Evolutionary conservation across 257 asterid species (phyloP).

Genomic region (Solanum neorickii): DNA sequence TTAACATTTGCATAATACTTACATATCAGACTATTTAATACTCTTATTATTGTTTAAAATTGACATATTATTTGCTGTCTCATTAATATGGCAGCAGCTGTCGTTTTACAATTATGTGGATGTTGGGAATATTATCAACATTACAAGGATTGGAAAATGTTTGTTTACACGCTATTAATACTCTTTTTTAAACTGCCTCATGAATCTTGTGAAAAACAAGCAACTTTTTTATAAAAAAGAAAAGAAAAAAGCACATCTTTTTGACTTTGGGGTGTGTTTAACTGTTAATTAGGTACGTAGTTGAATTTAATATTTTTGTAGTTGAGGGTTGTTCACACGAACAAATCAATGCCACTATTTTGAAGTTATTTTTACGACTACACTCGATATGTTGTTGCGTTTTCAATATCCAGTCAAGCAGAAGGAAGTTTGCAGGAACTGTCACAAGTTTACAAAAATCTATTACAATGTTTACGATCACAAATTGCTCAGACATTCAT

Average conservation of each 20-base stretch:
- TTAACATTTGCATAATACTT: not conserved
- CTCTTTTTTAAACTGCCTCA: not conserved
- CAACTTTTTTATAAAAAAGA: not conserved
- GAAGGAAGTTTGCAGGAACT: not conserved
- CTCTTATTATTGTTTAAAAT: not conserved
- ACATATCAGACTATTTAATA: too few species aligned
- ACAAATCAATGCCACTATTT: not conserved
- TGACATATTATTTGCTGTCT: not conserved
- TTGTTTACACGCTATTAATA: not conserved
- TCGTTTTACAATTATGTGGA: not conserved
- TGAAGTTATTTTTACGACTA: not conserved
- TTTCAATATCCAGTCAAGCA: not conserved
- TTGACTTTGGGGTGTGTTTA: not conserved
- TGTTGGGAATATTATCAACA: not conserved
- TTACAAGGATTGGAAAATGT: not conserved
- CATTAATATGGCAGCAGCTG: not conserved
- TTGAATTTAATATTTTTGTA: not conserved
- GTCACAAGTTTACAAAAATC: not conserved
- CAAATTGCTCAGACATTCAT: not conserved
- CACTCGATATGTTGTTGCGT: not conserved
- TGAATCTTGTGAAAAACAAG: constrained; percentile 23
- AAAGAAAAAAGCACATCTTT: not conserved
- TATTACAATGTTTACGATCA: not conserved
- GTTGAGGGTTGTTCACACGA: not conserved
- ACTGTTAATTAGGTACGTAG: not conserved